These are phyloP conservation scores for Penicillium verrucosum DNA, from an alignment of 2,329 filamentous ascomycete species.

Conservation along the genomic window DNA sequence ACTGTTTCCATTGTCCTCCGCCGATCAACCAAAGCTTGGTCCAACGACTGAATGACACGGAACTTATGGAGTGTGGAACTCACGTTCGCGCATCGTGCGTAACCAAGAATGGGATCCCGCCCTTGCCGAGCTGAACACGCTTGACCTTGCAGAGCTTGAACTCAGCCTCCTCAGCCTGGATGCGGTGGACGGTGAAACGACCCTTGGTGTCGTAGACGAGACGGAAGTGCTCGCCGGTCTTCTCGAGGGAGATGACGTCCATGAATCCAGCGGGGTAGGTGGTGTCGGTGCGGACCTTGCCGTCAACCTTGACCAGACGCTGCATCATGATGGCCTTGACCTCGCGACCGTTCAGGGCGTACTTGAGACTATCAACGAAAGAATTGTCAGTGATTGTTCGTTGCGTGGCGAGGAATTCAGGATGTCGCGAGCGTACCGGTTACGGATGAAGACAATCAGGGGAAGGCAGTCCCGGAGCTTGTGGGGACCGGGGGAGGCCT, in stretches of 20 bases:
- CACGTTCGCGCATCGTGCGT: slow-evolving; percentile 99
- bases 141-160: slow-evolving; percentile 99
- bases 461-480: slow-evolving; percentile 99
- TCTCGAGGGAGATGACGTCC: slow-evolving; percentile 99
- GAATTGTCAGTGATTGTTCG: slow-evolving; percentile 12
- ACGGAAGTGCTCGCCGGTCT: slow-evolving; percentile 99
- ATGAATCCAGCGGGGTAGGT: slow-evolving; percentile 99
- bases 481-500: slow-evolving; percentile 83
- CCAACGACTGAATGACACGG: slow-evolving; percentile 99
- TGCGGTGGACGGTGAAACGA: slow-evolving; percentile 99
- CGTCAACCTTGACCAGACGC: slow-evolving; percentile 98
- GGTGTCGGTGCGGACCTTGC: slow-evolving; percentile 97
- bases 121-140: slow-evolving; percentile 97
- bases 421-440: slow-evolving; percentile 47
- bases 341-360: slow-evolving; percentile 98
- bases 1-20: slow-evolving; percentile 41
- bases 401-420: background rate
- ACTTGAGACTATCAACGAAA: slow-evolving; percentile 77
- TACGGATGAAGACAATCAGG: slow-evolving; percentile 95
- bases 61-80: slow-evolving; percentile 64
- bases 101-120: slow-evolving; percentile 99
- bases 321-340: slow-evolving; percentile 98
- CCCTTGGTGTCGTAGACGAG: slow-evolving; percentile 99
- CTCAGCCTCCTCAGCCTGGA: slow-evolving; percentile 96
- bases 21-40: slow-evolving; percentile 88